Evolutionary conservation across 1,284 basidiomycete species (phyloP).

Genomic region (Sporisorium sorghi): DNA sequence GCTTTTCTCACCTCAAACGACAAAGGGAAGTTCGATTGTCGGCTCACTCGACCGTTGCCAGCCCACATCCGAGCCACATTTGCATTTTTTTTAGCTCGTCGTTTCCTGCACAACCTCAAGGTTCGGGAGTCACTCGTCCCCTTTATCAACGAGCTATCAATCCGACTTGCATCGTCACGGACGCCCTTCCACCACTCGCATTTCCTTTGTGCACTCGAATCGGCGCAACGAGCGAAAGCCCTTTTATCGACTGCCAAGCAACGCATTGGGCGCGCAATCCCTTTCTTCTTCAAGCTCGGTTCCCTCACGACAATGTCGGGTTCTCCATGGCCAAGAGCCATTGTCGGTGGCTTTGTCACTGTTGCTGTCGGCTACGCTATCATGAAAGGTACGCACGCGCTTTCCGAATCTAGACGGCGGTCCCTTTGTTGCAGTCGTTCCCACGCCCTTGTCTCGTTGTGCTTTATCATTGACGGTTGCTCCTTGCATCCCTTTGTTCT

Average conservation of each 20-base stretch:
- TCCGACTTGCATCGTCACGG: too few species aligned
- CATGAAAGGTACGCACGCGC: constrained; percentile 56
- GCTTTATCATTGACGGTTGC: background rate
- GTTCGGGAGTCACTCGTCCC: too few species aligned
- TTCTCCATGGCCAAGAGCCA: constrained; percentile 49
- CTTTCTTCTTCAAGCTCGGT: background rate
- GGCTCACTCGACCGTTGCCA: background rate
- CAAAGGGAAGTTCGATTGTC: background rate
- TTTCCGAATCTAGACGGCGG: background rate
- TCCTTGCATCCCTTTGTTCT: constrained; percentile 5
- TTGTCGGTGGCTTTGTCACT: constrained; percentile 41
- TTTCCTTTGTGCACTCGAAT: too few species aligned
- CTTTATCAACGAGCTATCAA: background rate
- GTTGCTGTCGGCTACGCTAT: constrained; percentile 55
- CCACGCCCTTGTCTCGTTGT: background rate
- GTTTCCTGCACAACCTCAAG: background rate
- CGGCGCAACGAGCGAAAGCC: background rate
- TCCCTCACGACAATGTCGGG: constrained; percentile 21
- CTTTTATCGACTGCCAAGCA: too few species aligned
- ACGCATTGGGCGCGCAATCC: background rate
- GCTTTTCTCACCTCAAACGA: background rate
- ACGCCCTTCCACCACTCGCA: too few species aligned
- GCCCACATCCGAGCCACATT: background rate
- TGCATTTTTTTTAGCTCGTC: background rate
- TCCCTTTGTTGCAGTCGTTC: constrained; percentile 13